These are phyloP conservation scores for Monosporascus sp. DNA, from an alignment of 2,329 filamentous ascomycete genomes.

Conservation along the genomic window DNA sequence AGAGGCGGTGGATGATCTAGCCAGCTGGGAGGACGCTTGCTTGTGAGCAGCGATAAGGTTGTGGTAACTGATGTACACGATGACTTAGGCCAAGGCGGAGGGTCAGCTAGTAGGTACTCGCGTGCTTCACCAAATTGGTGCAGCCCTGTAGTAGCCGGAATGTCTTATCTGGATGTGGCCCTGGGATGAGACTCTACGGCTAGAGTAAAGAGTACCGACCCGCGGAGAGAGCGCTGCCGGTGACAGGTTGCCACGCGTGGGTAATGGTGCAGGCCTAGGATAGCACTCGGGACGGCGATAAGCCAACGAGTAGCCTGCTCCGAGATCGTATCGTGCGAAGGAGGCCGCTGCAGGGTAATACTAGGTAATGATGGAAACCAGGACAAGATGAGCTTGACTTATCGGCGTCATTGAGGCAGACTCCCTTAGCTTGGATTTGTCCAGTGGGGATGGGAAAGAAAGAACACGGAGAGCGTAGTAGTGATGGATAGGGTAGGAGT, in stretches of 20 bases:
- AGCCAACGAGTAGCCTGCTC: background rate
- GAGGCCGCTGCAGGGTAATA: constrained; percentile 5
- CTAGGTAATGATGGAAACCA: constrained; percentile 49
- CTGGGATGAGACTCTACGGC: background rate
- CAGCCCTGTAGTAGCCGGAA: background rate
- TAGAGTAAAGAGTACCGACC: background rate
- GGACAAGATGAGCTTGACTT: constrained; percentile 54
- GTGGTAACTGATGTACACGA: background rate
- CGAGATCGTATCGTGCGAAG: background rate
- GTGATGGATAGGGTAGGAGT: background rate
- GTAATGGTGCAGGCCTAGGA: background rate
- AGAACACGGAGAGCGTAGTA: background rate
- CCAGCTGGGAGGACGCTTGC: background rate
- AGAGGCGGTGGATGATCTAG: background rate
- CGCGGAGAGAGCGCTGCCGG: background rate
- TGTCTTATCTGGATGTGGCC: background rate
- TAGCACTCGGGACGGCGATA: background rate
- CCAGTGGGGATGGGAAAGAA: background rate
- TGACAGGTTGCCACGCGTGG: background rate
- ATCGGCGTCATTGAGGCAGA: constrained; percentile 49
- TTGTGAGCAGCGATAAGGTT: background rate
- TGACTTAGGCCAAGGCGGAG: background rate
- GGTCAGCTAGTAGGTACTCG: background rate
- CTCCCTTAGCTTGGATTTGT: background rate
- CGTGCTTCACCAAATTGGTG: background rate